A percentile compares a stretch with the other conserved stretches of the same genome.
phyloP scores from a whole-genome alignment of 1,139 yeast species.

The Saccharomycopsis phalli region DNA sequence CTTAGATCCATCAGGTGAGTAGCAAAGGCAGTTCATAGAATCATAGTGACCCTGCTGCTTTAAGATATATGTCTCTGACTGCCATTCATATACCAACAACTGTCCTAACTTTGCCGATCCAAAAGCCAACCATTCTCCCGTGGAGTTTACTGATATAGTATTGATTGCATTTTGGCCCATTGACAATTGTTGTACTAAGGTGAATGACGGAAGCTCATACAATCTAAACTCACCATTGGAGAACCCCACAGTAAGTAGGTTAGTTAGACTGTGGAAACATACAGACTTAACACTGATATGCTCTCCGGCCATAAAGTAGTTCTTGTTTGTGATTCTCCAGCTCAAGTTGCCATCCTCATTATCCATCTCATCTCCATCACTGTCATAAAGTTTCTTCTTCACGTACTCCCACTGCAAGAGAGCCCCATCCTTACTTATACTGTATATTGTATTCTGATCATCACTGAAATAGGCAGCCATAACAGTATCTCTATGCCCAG shows the following conservation, averaged over 20 bases:
- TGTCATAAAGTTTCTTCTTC: slow-evolving; percentile 30
- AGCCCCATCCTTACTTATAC: slow-evolving; percentile 93
- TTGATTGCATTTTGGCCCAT: slow-evolving; percentile 91
- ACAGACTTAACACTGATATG: slow-evolving; percentile 67
- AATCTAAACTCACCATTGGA: slow-evolving; percentile 83
- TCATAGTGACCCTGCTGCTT: slow-evolving; percentile 98
- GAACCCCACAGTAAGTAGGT: slow-evolving; percentile 82
- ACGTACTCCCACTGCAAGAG: slow-evolving; percentile 85
- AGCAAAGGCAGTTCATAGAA: slow-evolving; percentile 70
- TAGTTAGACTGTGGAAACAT: slow-evolving; percentile 67
- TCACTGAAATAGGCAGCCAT: slow-evolving; percentile 77
- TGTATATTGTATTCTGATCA: slow-evolving; percentile 81
- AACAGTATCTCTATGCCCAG: slow-evolving; percentile 91
- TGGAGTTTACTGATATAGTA: slow-evolving; percentile 64
- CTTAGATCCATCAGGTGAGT: slow-evolving; percentile 92
- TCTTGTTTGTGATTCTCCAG: slow-evolving; percentile 80
- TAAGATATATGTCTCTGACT: slow-evolving; percentile 86
- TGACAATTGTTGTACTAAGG: slow-evolving; percentile 72
- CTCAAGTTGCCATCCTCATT: slow-evolving; percentile 36
- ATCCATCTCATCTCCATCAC: slow-evolving; percentile 30
- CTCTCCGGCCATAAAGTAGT: slow-evolving; percentile 62
- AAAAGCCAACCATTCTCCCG: slow-evolving; percentile 97
- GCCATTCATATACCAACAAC: slow-evolving; percentile 96
- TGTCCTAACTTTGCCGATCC: slow-evolving; percentile 93
- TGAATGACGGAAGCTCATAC: slow-evolving; percentile 78